These are phyloP conservation scores for Saccharomyces hybrid DNA, from an alignment of 1,139 yeast genomes.

Conservation along the genomic window DNA sequence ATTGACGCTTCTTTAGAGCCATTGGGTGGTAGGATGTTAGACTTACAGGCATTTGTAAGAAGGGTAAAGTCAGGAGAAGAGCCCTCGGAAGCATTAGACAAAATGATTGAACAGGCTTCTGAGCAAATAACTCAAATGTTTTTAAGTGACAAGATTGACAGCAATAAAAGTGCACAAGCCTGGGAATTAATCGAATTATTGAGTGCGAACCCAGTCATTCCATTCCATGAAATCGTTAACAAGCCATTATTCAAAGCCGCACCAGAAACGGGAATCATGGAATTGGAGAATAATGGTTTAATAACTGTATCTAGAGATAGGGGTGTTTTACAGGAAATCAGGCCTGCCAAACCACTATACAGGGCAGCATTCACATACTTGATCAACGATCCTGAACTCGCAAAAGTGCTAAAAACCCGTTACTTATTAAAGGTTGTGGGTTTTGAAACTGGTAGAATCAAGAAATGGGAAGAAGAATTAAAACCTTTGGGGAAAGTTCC, in stretches of 20 bases:
- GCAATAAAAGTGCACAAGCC: slow-evolving; percentile 74
- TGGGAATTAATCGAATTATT: slow-evolving; percentile 74
- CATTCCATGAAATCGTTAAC: slow-evolving; percentile 46
- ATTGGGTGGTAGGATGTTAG: slow-evolving; percentile 91
- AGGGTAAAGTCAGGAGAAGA: slow-evolving; percentile 82
- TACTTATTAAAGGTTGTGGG: slow-evolving; percentile 48
- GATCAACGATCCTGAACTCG: slow-evolving; percentile 49
- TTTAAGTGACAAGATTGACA: slow-evolving; percentile 43
- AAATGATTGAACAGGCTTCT: slow-evolving; percentile 77
- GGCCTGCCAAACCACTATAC: slow-evolving; percentile 79
- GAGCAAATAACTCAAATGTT: slow-evolving; percentile 84
- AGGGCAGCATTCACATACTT: slow-evolving; percentile 71
- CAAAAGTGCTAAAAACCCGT: slow-evolving; percentile 56
- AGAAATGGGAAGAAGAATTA: slow-evolving; percentile 63
- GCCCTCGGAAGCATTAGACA: slow-evolving; percentile 66
- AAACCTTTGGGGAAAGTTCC: slow-evolving; percentile 45
- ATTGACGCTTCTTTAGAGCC: slow-evolving; percentile 60
- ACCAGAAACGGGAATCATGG: slow-evolving; percentile 49
- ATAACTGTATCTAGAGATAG: slow-evolving; percentile 61
- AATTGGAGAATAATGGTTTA: slow-evolving; percentile 74
- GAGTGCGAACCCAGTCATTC: slow-evolving; percentile 40
- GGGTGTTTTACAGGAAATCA: slow-evolving; percentile 60
- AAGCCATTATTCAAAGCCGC: slow-evolving; percentile 59
- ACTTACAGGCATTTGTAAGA: slow-evolving; percentile 81
- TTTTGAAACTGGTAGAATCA: slow-evolving; percentile 57